Evolutionary conservation across 192 early-diverging fungal species (phyloP), one percentile per base, ranked within the genome.

Genomic region (Backusella macrospora): DNA sequence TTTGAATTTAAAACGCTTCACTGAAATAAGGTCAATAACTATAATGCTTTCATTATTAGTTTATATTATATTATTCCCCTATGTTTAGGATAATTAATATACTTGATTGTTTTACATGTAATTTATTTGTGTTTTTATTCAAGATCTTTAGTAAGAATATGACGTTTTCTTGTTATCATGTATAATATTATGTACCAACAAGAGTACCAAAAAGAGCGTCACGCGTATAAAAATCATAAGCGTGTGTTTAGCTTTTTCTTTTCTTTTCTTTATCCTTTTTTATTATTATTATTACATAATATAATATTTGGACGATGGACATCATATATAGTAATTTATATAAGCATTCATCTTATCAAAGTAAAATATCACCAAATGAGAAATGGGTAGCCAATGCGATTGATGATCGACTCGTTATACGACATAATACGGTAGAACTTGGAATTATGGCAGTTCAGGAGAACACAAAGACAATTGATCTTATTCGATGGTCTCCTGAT

Each of bases 341-440:
- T 86, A 92, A 88, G 63, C 91, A 92, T 62, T 82, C 86, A 6
- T 71, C 73, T 12, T 79, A 73, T 34, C 84, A 92, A 26, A 82
- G 78, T 13, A 69, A 78, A 40, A 92, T 89, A 73, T 92, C 91
- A 6, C 92, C 92, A 1, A 76, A 87, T 64, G 85, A 81, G 4
- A 80, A 82, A 29, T 89, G 88, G 71, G 79, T 96, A 14, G 95
- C 94, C n/a, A 91, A 87, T 9, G 89, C 80, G 37, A 87, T 91
- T 3, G 80, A 86, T 16, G 82, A 84, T 42, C 83, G 88, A 15
- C 82, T 96, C 29, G 85, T 94, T 21, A 84, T 96, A 74, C 88
- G 95, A 23, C 29, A 66, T 46, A 84, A 93, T 47, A 80, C 88
- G 0, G 74, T 84, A 13, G 81, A 90, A 6, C 85, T 95, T 49